These are phyloP conservation scores for Ceratobasidium sp. DNA, from an alignment of 1,284 basidiomycete species.

Conservation along the genomic window DNA sequence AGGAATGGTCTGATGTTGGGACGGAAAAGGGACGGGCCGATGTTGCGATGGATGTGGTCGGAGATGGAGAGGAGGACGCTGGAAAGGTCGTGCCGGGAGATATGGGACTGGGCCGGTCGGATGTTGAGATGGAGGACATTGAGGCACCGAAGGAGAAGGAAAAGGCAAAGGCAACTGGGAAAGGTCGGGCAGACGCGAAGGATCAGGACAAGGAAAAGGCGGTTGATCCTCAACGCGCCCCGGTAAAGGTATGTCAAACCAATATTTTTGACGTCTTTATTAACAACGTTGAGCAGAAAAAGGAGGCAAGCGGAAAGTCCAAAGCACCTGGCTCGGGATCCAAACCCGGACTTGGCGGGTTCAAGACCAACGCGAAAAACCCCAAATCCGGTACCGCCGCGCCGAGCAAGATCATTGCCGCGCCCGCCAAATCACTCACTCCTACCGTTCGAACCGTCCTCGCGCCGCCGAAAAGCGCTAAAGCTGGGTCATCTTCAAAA, in stretches of 20 bases:
- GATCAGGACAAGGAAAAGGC: slow-evolving; percentile 3
- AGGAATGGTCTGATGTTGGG: no score
- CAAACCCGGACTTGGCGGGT: slow-evolving; percentile 16
- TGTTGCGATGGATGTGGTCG: neutral
- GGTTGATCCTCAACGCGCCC: neutral
- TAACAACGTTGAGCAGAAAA: neutral
- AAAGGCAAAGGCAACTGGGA: neutral
- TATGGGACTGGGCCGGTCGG: neutral
- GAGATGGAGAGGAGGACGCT: neutral
- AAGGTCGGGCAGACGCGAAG: neutral
- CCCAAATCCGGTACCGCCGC: slow-evolving; percentile 16
- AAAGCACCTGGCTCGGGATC: neutral
- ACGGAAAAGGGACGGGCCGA: neutral
- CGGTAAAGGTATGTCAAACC: neutral
- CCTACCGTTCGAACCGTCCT: slow-evolving; percentile 32
- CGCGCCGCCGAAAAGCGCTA: slow-evolving; percentile 26
- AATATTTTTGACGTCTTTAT: no score
- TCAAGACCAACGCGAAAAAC: slow-evolving; percentile 8
- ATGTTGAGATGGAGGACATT: slow-evolving; percentile 34
- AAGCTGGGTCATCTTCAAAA: neutral
- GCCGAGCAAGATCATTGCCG: neutral
- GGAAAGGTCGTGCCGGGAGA: neutral
- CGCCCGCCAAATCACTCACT: slow-evolving; percentile 24
- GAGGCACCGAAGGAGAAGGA: slow-evolving; percentile 18
- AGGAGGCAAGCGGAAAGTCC: neutral